These are phyloP conservation scores for Punctularia strigosozonata DNA, from an alignment of 768 basidiomycete genomes.

Conservation along the genomic window DNA sequence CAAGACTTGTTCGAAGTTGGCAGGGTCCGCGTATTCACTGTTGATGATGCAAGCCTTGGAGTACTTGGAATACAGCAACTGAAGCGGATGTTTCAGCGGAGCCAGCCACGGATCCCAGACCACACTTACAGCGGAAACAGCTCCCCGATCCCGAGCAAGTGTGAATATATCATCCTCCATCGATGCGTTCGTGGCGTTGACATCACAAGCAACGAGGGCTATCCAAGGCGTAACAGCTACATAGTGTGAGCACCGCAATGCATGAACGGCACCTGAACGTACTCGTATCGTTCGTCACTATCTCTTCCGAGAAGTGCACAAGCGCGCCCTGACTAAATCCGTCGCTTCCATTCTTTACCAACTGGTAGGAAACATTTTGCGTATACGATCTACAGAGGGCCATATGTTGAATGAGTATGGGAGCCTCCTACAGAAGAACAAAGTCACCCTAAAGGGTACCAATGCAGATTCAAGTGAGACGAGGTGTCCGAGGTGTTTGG, in stretches of 20 bases:
- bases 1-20: constrained; percentile 57
- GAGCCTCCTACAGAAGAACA: too few relatives aligned
- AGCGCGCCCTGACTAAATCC: constrained; percentile 67
- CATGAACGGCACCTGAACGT: constrained; percentile 12
- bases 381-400: constrained; percentile 39
- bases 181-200: constrained; percentile 56
- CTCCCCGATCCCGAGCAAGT: constrained; percentile 66
- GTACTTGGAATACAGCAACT: constrained; percentile 71
- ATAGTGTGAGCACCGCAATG: neutral
- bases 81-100: neutral
- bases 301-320: constrained; percentile 69
- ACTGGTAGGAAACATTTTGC: constrained; percentile 48
- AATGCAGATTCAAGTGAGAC: constrained; percentile 47
- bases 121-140: constrained; percentile 60
- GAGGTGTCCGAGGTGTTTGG: constrained; percentile 44
- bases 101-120: neutral
- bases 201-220: constrained; percentile 77
- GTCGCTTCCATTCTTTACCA: constrained; percentile 34
- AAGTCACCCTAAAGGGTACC: constrained; percentile 26
- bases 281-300: constrained; percentile 33
- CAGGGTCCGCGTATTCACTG: constrained; percentile 49
- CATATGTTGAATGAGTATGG: too few relatives aligned
- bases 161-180: constrained; percentile 68
- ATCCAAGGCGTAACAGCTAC: constrained; percentile 80
- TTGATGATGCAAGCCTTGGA: constrained; percentile 71